Base-by-base conservation (phyloP, 2,329 filamentous ascomycete species). In the Talaromyces sp. region DNA sequence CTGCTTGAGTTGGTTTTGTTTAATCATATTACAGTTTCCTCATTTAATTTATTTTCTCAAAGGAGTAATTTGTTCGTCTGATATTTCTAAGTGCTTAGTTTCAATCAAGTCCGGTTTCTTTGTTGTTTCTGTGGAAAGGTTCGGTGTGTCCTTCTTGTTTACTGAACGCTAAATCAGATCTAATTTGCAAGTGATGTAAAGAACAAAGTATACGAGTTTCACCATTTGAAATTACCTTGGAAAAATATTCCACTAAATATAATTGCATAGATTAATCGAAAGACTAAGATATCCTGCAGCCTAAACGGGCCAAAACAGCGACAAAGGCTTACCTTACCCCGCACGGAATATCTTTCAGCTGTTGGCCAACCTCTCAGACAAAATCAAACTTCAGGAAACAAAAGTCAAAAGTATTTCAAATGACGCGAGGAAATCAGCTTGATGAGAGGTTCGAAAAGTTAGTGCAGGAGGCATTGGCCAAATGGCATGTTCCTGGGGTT, bases 401-500 rank as follows among this genome's bases (percentile, higher is more conserved):
- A n/a, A n/a, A 3, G 11, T 29, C 17, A 17, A 52, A 52, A 21
- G 12, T 29, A 29, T n/a, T 10, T 6, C 1, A 46, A 19, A 46
- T 21, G 7, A 52, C 29, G 48, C 48, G 48, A 7, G 48, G 48
- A 9, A 52, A 52, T 46, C 54, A 58, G 3, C 35, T 62, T 1
- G 52, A 61, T 14, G 11, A 54, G 7, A 35, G 41, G 26, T 62
- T 62, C 21, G 54, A 61, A 21, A 24, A 61, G n/a, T 38, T 58
- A 43, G 61, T 58, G 12, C 32, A 60, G 10, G 21, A 38, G 24
- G 50, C 57, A 5, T 21, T 62, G 17, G 27, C 57, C n/a, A 51
- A 46, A 57, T 62, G 61, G 61, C 61, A 62, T 46, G 58, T 62
- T 7, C 61, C 61, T 11, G 61, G 61, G 8, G 32, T 62, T 24